Evolutionary conservation across 1,284 basidiomycete species (phyloP).

Genomic region (Schizophyllum amplum): DNA sequence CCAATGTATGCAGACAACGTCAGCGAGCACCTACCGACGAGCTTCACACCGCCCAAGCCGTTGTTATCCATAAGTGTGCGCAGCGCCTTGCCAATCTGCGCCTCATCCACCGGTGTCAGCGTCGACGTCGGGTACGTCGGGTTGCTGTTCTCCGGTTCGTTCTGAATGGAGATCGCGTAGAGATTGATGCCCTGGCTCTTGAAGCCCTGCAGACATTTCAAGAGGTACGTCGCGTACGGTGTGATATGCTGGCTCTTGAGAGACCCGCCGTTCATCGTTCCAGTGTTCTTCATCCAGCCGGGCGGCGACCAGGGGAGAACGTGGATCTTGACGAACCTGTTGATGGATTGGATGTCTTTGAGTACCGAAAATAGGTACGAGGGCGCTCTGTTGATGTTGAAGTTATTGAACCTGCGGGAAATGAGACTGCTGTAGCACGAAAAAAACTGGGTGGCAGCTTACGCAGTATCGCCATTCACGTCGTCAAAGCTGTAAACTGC

Average conservation of each 20-base stretch:
- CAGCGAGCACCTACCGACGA: conserved; percentile 39
- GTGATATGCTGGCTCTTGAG: conserved; percentile 26
- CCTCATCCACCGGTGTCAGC: conserved; percentile 32
- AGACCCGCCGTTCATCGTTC: conserved; percentile 41
- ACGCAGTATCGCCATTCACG: conserved; percentile 31
- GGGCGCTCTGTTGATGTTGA: conserved; percentile 38
- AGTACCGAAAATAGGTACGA: conserved; percentile 43
- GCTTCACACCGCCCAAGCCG: conserved; percentile 35
- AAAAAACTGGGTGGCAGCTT: no score
- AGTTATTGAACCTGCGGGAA: conserved; percentile 28
- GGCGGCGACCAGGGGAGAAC: conserved; percentile 52
- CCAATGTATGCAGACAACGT: conserved; percentile 41
- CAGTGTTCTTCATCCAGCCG: conserved; percentile 46
- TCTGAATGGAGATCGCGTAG: conserved; percentile 46
- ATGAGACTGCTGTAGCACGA: no score
- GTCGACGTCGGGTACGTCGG: conserved; percentile 37
- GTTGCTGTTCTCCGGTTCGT: conserved; percentile 46
- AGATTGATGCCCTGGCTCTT: conserved; percentile 36
- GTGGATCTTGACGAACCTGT: conserved; percentile 32
- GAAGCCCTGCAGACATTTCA: conserved; percentile 50
- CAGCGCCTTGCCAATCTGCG: conserved; percentile 35
- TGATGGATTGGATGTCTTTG: conserved; percentile 39
- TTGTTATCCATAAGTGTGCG: conserved; percentile 40
- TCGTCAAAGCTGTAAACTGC: conserved; percentile 45
- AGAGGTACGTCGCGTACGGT: conserved; percentile 43